Percentiles rank a stretch among this genome's conserved stretches.
These are phyloP conservation scores for Cordyceps militaris DNA, from an alignment of 2,329 filamentous ascomycete genomes.

Conservation along the genomic window DNA sequence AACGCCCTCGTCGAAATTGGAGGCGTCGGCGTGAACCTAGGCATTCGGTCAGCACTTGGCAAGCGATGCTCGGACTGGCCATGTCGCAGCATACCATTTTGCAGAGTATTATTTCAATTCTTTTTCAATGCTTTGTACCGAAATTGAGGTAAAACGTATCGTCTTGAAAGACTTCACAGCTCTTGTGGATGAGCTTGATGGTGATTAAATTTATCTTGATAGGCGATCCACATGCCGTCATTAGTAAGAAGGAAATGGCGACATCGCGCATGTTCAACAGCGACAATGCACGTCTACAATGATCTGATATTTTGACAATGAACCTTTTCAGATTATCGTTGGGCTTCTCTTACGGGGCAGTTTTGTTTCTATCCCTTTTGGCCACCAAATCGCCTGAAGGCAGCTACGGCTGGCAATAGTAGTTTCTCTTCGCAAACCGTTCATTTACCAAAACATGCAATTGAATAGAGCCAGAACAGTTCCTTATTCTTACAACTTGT, in stretches of 20 bases:
- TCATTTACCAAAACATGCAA: neutral
- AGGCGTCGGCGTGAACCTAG: slow-evolving; percentile 72
- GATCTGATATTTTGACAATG: neutral
- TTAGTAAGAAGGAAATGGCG: slow-evolving; percentile 11
- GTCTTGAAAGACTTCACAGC: neutral
- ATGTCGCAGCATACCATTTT: slow-evolving; percentile 11
- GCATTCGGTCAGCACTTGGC: slow-evolving; percentile 2
- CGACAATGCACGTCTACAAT: neutral
- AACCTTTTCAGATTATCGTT: too few species aligned
- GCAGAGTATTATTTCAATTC: neutral
- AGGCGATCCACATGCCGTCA: slow-evolving; percentile 8
- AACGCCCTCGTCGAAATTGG: slow-evolving; percentile 60
- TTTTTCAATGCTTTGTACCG: neutral
- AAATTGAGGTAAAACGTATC: neutral
- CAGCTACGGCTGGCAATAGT: too few species aligned
- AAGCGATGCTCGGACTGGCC: neutral
- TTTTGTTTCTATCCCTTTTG: too few species aligned
- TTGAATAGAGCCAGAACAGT: neutral
- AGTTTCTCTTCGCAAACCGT: too few species aligned
- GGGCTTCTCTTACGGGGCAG: too few species aligned
- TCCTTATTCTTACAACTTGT: neutral
- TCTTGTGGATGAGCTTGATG: neutral
- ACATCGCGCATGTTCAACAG: neutral
- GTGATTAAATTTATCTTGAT: slow-evolving; percentile 1
- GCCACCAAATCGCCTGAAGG: too few species aligned